A percentile compares a stretch with the other conserved stretches of the same genome.
Evolutionary conservation across 495 filamentous ascomycete genomes (phyloP).

Genomic region (Aspergillus affinis): DNA sequence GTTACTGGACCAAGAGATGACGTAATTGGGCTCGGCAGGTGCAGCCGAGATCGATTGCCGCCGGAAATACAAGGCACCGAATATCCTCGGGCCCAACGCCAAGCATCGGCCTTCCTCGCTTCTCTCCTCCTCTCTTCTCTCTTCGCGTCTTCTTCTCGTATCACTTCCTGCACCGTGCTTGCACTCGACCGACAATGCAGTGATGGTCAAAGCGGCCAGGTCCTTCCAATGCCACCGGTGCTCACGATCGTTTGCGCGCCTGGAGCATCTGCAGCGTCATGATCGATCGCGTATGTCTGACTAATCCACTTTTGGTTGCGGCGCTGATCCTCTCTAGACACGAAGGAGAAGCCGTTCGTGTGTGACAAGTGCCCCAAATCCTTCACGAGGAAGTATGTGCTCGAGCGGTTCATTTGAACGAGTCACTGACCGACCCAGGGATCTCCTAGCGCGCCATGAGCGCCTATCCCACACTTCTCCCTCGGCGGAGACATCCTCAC

Average conservation of each 20-base stretch:
- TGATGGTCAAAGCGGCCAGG: constrained; percentile 24
- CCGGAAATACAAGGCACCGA: constrained; percentile 1
- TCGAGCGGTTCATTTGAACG: background rate
- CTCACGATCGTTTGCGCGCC: constrained; percentile 35
- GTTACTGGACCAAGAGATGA: background rate
- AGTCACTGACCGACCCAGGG: constrained; percentile 17
- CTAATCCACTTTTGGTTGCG: background rate
- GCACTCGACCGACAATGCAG: background rate
- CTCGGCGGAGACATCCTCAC: constrained; percentile 19
- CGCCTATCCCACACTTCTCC: constrained; percentile 33
- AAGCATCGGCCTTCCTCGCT: background rate
- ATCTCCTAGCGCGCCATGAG: constrained; percentile 39
- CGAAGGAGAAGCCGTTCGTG: constrained; percentile 44
- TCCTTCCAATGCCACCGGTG: constrained; percentile 42
- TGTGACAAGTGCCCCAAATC: constrained; percentile 40
- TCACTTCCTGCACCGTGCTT: background rate
- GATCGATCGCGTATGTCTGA: constrained; percentile 41
- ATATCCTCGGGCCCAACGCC: background rate
- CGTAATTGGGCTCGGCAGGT: background rate
- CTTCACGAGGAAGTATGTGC: constrained; percentile 42
- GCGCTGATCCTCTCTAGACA: constrained; percentile 33
- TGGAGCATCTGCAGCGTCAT: constrained; percentile 46
- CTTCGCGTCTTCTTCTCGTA: background rate
- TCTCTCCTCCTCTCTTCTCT: background rate
- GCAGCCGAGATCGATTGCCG: background rate